These are phyloP conservation scores for Wallacemonas sp. DNA, from an alignment of 208 protist species.

Conservation along the genomic window DNA sequence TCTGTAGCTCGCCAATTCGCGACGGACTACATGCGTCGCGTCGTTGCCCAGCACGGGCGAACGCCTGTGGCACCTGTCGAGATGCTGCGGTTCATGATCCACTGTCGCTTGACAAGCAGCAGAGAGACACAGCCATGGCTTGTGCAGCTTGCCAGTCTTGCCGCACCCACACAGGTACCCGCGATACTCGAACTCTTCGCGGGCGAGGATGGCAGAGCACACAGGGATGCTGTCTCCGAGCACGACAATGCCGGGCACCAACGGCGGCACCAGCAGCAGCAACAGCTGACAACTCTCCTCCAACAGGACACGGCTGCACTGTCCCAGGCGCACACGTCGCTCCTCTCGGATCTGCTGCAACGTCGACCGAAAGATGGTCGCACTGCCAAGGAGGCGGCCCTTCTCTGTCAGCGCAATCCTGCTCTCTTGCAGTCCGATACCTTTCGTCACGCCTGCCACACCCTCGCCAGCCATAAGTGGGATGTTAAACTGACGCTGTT, in stretches of 20 bases:
- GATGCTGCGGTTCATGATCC: no score
- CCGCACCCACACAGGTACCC: constrained; percentile 20
- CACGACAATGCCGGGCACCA: no score
- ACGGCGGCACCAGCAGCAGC: not conserved
- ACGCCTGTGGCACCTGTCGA: no score
- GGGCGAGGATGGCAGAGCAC: not conserved
- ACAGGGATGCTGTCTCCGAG: not conserved
- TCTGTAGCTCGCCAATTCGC: no score
- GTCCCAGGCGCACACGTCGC: not conserved
- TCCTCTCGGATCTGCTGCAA: not conserved
- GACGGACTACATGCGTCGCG: no score
- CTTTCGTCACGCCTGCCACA: constrained; percentile 16
- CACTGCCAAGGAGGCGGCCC: constrained; percentile 21
- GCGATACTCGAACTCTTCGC: constrained; percentile 17
- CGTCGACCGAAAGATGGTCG: not conserved
- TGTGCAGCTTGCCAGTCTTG: constrained; percentile 30
- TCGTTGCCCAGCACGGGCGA: no score
- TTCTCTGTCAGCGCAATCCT: constrained; percentile 15
- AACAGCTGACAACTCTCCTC: not conserved
- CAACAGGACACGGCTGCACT: not conserved
- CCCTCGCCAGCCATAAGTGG: constrained; percentile 3
- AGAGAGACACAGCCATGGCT: constrained; percentile 18
- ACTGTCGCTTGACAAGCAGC: not conserved
- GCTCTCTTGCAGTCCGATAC: constrained; percentile 17
- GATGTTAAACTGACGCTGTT: not conserved